Base-by-base conservation (phyloP, 495 filamentous ascomycete genomes). In the Aspergillus ellipticus region DNA sequence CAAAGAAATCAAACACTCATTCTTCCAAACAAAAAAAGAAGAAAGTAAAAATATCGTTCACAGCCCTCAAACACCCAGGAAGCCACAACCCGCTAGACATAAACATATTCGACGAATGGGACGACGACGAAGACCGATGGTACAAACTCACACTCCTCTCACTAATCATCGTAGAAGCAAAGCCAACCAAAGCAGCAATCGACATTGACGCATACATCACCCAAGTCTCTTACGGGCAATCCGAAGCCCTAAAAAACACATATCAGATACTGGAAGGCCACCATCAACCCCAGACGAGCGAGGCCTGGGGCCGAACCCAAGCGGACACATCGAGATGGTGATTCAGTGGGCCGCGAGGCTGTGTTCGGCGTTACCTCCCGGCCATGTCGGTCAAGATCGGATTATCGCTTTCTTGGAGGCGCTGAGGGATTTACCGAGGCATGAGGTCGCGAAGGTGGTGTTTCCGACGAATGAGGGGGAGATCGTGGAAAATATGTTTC, bases 121-220 rank as follows among this genome's bases (percentile, higher is more conserved):
- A 49, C 29, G 31, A 52, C 50, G 50, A 41, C 8, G 50, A 52
- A 39, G 50, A 52, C 50, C 28, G 41, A 8, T 37, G 16, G 8
- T 52, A 52, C 50, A 52, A 52, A 28, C 21, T 13, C 3, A 37
- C 11, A n/a, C 15, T 52, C 8, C 11, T 41, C 31, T 21, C 29
- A 7, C 39, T 52, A 15, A 31, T 52, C 50, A 41, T 6, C 10
- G 50, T 31, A n/a, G 50, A 52, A 2, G 9, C 5, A 10, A n/a
- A 8, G 2, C 50, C 50, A 22, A 16, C 33, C 16, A 1, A 52
- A 28, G 50, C 33, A 4, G 50, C 50, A 2, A 22, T 21, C 4
- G 29, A 52, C 15, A 17, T 37, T 17, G 50, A 52, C 19, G 13
- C 50, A 8, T 37, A 20, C 10, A 21, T 52, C 13, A 29, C 22